Evolutionary conservation across 192 early-diverging fungal genomes (phyloP), one percentile per base, ranked within the genome.

Genomic region (Ambispora gerdemannii): DNA sequence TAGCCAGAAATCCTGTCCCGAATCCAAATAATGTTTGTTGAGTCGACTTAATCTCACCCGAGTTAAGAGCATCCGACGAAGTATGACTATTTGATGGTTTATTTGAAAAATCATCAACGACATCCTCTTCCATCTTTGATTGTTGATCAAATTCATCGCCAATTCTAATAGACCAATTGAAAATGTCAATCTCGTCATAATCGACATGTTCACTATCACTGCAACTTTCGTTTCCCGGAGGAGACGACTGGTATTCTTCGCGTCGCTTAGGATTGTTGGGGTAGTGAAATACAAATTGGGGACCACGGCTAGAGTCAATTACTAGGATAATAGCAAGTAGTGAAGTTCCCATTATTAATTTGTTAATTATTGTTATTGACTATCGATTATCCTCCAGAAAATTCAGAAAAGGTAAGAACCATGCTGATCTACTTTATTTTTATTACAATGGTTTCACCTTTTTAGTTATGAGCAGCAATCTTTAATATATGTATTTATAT

Each of bases 1-100:
- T 88, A 8, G 92, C 91, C 30, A 95, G 84, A 58, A 92, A 83
- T 28, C 85, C 82, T 19, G 86, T 80, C 10, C 95, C 87, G 64
- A 92, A 90, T 55, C 92, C 89, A 59, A 86, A 78, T 33, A 91
- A 77, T 17, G 51, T 52, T 20, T 86, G 74, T 25, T 56, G 20
- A 7, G 56, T 36, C 34, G 50, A 66, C 49, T 27, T 50, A 10
- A 3, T 22, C 50, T 56, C 53, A 27, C 19, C 13, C 2, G 63
- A 32, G 62, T 66, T 36, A 30, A 20, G 27, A 76, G 49, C 20
- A 76, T 58, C 20, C 72, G 66, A 52, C 56, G 55, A 4, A 66
- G 67, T 75, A 50, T 66, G 22, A 36, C 53, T 28, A 11, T 35
- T 22, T 53, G 63, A 3, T 10, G 55, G 6, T 43, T 10, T 43